These are phyloP conservation scores for Acorus gramineus DNA, from an alignment of 106 monocot genomes.

Conservation along the genomic window DNA sequence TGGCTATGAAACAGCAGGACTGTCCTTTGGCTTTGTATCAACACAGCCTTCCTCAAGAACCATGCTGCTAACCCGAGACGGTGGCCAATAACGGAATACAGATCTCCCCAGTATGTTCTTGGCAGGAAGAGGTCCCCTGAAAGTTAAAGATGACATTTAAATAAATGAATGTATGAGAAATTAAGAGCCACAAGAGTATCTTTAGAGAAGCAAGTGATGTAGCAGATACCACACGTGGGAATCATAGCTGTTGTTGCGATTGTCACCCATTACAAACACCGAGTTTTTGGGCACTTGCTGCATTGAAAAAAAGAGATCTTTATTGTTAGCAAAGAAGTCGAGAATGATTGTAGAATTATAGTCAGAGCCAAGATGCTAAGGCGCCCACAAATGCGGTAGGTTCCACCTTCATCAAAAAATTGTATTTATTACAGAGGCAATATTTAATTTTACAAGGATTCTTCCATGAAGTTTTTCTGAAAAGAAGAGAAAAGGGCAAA, in stretches of 20 bases:
- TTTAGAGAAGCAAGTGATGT: too few relatives aligned
- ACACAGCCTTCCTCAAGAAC: slow-evolving; percentile 17
- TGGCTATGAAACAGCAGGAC: too few relatives aligned
- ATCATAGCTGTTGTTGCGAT: slow-evolving; percentile 98
- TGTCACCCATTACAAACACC: slow-evolving; percentile 97
- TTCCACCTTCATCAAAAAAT: too few relatives aligned
- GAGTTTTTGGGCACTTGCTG: slow-evolving; percentile 75
- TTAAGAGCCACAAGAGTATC: too few relatives aligned
- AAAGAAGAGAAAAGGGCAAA: not conserved
- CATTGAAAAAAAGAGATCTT: not conserved
- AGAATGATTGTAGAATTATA: too few relatives aligned
- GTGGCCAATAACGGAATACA: slow-evolving; percentile 93
- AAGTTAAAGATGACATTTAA: not conserved
- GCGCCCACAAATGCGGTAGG: too few relatives aligned
- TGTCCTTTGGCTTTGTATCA: not conserved
- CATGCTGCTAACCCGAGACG: slow-evolving; percentile 64
- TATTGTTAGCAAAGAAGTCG: not conserved
- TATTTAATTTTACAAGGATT: too few relatives aligned
- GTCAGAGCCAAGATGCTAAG: too few relatives aligned
- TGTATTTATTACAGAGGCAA: too few relatives aligned
- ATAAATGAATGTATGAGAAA: too few relatives aligned
- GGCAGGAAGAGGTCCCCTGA: slow-evolving; percentile 82
- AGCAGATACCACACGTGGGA: slow-evolving; percentile 78
- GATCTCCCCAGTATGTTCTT: slow-evolving; percentile 89
- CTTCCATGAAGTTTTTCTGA: not conserved